Conservation (phyloP, 192 early-diverging fungal species). For the Coemansia sp. region DNA sequence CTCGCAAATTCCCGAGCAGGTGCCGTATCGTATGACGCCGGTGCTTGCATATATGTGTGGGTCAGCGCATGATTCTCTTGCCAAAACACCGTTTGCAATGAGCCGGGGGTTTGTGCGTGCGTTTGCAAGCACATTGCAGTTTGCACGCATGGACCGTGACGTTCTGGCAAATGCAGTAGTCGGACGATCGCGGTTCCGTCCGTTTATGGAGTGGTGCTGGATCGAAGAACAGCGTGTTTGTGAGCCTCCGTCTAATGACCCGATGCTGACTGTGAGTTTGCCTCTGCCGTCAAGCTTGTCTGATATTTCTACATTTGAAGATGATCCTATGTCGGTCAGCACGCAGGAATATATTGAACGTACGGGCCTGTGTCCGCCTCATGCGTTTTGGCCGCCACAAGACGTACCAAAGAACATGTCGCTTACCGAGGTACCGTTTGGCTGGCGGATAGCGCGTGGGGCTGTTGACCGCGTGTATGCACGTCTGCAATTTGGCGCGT, state of each 20-base stretch:
- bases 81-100: constrained; percentile 16
- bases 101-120: constrained; percentile 22
- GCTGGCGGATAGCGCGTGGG: constrained; percentile 38
- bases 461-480: constrained; percentile 32
- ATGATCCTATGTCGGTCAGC: not conserved
- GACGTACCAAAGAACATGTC: not conserved
- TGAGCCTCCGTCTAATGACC: not conserved
- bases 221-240: constrained; percentile 27
- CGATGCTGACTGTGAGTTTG: not conserved
- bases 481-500: constrained; percentile 17
- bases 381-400: constrained; percentile 25
- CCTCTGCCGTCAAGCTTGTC: not conserved
- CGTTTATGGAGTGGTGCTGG: constrained; percentile 40
- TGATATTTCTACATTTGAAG: not conserved
- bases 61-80: not conserved
- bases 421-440: constrained; percentile 22
- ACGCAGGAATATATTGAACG: constrained; percentile 10
- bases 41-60: constrained; percentile 45
- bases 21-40: constrained; percentile 75
- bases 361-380: constrained; percentile 32
- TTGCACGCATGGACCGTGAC: constrained; percentile 37
- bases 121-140: constrained; percentile 13
- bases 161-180: constrained; percentile 23
- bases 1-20: constrained; percentile 67
- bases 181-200: constrained; percentile 19